A percentile compares a stretch with the other conserved stretches of the same genome.
Evolutionary conservation across 805 yeast genomes (phyloP).

Genomic region (Candida khao-thaluensis): DNA sequence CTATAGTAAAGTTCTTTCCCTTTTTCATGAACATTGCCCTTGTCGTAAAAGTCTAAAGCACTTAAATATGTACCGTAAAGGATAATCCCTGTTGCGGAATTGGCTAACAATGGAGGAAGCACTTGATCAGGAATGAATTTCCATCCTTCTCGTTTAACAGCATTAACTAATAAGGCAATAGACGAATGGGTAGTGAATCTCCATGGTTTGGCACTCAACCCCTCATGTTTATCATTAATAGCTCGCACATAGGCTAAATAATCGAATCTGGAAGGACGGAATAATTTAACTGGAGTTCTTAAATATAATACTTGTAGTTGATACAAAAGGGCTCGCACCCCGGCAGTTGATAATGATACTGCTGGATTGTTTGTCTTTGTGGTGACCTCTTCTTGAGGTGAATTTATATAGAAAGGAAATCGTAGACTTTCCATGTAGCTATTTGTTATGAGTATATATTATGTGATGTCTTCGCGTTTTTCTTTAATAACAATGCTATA

Average conservation of each 20-base stretch:
- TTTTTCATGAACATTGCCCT: slow-evolving; percentile 11
- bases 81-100: slow-evolving; percentile 85
- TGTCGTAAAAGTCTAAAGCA: slow-evolving; percentile 37
- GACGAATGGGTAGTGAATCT: slow-evolving; percentile 71
- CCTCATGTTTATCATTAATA: slow-evolving; percentile 44
- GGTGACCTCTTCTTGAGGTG: slow-evolving; percentile 2
- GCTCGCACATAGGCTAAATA: slow-evolving; percentile 69
- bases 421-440: not conserved
- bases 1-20: slow-evolving; percentile 20
- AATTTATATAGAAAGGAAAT: slow-evolving; percentile 4
- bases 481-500: no score
- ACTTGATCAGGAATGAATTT: slow-evolving; percentile 78
- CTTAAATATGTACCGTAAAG: slow-evolving; percentile 80
- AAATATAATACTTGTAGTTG: slow-evolving; percentile 77
- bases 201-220: slow-evolving; percentile 48
- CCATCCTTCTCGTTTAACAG: slow-evolving; percentile 81
- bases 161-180: slow-evolving; percentile 68
- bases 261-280: slow-evolving; percentile 88
- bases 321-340: slow-evolving; percentile 77
- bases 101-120: slow-evolving; percentile 84
- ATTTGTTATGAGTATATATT: no score
- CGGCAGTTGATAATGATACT: slow-evolving; percentile 81
- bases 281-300: slow-evolving; percentile 79
- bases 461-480: not conserved
- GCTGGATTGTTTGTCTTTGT: slow-evolving; percentile 34